Evolutionary conservation across 148 eudicot genomes (phyloP), one percentile per base, ranked within the genome.

Genomic region (Camellia japonica): DNA sequence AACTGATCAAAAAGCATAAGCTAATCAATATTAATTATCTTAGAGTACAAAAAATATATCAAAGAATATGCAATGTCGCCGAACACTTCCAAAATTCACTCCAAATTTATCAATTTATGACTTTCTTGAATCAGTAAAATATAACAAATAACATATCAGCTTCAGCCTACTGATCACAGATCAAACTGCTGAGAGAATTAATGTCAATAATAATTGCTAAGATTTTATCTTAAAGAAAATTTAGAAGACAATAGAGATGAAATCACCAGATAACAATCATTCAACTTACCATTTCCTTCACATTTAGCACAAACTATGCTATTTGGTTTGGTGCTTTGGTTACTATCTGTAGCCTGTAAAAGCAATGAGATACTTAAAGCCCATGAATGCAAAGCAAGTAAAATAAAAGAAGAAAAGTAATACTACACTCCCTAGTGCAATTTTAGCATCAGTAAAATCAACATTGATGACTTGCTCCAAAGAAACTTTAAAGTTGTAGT

Each of bases 201-300:
- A 60, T 16, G 16, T 60, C 51, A 62, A 18, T 23, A 43, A 76
- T 76, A 19, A 46, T 16, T 70, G 19, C 54, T 19, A 20, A n/a
- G 15, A 19, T 61, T 46, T 14, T 3, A 62, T 3, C 55, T 14
- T 38, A 41, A 42, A 11, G 14, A 11, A 49, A 42, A 58, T 41
- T 18, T 2, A 49, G 10, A 42, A 54, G 4, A 6, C 51, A 11
- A 2, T 9, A 5, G 11, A 46, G 14, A 46, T 49, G 60, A 49
- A 44, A 20, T 65, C 14, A 55, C 65, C 42, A 65, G 41, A 4
- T 64, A 44, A 16, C 51, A 7, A 13, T 18, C 43, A 82, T 18
- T 58, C 38, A 30, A 77, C 85, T 73, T 69, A 88, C 90, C 90
- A 74, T 85, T 82, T 81, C 90, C 90, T n/a, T 88, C 88, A 72